Evolutionary conservation across 495 filamentous ascomycete species (phyloP), one percentile per base, ranked within the genome.

Genomic region (Bryoglossum gracile): DNA sequence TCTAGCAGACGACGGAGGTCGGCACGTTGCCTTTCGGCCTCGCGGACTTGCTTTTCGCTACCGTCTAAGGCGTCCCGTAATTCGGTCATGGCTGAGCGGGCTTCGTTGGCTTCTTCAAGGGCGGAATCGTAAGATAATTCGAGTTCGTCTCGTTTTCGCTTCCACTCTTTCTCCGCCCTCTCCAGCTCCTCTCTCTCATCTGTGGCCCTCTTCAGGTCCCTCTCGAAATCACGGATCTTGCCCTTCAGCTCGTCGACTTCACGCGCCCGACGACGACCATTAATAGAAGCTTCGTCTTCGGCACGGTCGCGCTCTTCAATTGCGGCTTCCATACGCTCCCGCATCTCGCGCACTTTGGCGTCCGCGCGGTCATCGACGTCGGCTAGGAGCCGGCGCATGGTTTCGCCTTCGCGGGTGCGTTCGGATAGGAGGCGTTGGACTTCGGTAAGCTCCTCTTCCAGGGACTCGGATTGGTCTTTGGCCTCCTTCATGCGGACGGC

Each of bases 371-470:
- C 74, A 61, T 96, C 89, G 18, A 88, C 87, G 48, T 97, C 92
- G 37, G 81, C 83, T 6, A 98, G 72, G 39, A 97, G 71, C 19
- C 89, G 74, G 30, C 92, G 78, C 91, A 98, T 96, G 1, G 88
- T 96, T 65, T 98, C 91, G 2, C 81, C 87, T 65, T 98, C 94
- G 18, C 92, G 80, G n/a, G 86, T 91, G 14, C 94, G 82, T 65
- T 97, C 94, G 34, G 72, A 78, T n/a, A 98, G 76, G 42, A 96
- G 76, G 38, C 88, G 77, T 50, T 94, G 89, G 11, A 87, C 81
- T 59, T 98, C 94, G 14, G 80, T 79, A 6, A 96, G 72, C 61
- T 97, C 92, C 67, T 98, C 92, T 55, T 96, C 91, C n/a, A 95
- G 66, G 46, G 81, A 86, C 56, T 95, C 89, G 46, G 78, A 82